phyloP scores from a whole-genome alignment of 2,329 filamentous ascomycete species.

The Metarhizium humberi region DNA sequence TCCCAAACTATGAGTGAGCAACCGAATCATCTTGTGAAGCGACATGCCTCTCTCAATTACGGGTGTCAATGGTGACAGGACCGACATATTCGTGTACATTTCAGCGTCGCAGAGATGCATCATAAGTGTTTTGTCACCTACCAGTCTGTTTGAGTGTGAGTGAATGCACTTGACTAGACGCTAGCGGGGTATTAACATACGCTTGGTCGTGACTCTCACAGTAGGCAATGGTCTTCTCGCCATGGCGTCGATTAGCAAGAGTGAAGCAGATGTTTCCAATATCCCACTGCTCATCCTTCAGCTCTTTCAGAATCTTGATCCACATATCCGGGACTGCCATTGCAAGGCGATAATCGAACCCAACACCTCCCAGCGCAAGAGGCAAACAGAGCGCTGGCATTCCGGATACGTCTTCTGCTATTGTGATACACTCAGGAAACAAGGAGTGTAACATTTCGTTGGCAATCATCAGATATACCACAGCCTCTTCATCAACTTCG shows the following conservation, averaged over 20 bases:
- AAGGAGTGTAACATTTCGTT: constrained; percentile 92
- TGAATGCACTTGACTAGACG: neutral
- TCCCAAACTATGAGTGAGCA: constrained; percentile 83
- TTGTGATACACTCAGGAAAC: constrained; percentile 80
- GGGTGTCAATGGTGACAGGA: constrained; percentile 70
- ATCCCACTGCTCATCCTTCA: constrained; percentile 85
- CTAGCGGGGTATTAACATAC: constrained; percentile 41
- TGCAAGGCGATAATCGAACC: constrained; percentile 93
- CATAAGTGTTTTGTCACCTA: constrained; percentile 93
- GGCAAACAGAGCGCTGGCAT: constrained; percentile 95
- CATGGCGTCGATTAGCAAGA: constrained; percentile 83
- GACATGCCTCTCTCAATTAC: constrained; percentile 85
- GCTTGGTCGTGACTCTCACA: constrained; percentile 97
- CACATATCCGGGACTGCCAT: constrained; percentile 99
- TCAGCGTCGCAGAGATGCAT: constrained; percentile 98
- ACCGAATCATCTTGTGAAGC: constrained; percentile 94
- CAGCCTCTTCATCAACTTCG: constrained; percentile 82
- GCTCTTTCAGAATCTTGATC: constrained; percentile 97
- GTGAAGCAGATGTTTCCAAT: constrained; percentile 78
- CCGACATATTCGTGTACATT: constrained; percentile 97
- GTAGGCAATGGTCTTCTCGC: constrained; percentile 97
- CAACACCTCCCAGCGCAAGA: constrained; percentile 77
- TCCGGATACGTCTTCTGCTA: constrained; percentile 94
- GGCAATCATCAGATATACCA: constrained; percentile 91
- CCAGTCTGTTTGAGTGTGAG: constrained; percentile 49